Evolutionary conservation across 2,329 filamentous ascomycete species (phyloP), one percentile per base, ranked within the genome.

Genomic region (Aspergillus pseudoterreus): DNA sequence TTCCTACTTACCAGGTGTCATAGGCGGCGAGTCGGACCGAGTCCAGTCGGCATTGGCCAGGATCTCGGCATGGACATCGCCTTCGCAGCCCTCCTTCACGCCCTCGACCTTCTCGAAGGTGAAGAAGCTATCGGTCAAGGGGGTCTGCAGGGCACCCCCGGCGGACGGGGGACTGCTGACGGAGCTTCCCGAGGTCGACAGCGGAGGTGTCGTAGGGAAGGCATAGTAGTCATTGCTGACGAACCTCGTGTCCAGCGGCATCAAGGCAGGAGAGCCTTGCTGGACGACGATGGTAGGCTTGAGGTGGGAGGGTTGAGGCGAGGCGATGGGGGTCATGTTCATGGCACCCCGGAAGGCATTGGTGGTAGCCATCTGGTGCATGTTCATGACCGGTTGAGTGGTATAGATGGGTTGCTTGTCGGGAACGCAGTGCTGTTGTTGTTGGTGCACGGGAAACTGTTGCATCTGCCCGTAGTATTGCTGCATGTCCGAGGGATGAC

Each of bases 161-260:
- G 81, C 86, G 56, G 87, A 87, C 47, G 81, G 82, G 27, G 92
- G 90, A 79, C 90, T 96, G 76, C 89, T 90, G 64, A 90, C 87
- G 51, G 83, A 85, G 78, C 91, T 96, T 59, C 88, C 87, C 27
- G 90, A 87, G 2, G 88, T 86, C 21, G 92, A 96, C 63, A 96
- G 80, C 43, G 91, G 88, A 45, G 92, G 92, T 17, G 92, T 96
- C 6, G 90, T 85, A 32, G 92, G 92, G 66, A 89, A 90, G 73
- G 86, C 88, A 58, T 84, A 81, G 61, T 78, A 72, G 53, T 86
- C 83, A 27, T 74, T 72, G 61, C 85, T 80, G 62, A 79, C 75
- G 55, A 88, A 82, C 61, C 91, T 86, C 14, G 88, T 90, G 71
- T 95, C 88, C 58, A 95, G 75, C 63, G 90, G 78, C 59, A 82